Evolutionary conservation across 2,329 filamentous ascomycete genomes (phyloP).

Genomic region (Monosporascus sp.): DNA sequence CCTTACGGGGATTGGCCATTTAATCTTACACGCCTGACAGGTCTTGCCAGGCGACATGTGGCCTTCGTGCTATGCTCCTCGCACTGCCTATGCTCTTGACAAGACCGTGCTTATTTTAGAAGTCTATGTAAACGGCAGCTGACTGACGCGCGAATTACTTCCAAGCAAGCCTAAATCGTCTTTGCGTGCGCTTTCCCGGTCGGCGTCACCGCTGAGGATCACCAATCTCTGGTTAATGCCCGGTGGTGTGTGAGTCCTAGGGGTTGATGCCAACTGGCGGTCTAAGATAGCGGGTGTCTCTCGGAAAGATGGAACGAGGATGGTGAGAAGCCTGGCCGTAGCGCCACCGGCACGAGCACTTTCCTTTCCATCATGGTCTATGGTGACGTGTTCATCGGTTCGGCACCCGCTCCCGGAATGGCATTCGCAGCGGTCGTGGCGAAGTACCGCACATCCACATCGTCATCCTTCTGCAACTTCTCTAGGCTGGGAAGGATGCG

Average conservation of each 20-base stretch:
- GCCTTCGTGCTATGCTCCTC: background rate
- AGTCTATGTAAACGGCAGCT: background rate
- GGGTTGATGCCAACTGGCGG: background rate
- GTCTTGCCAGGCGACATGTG: background rate
- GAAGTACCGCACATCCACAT: slow-evolving; percentile 97
- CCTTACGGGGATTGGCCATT: background rate
- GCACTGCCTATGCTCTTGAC: background rate
- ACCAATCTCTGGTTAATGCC: background rate
- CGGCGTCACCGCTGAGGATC: background rate
- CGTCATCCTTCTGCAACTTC: slow-evolving; percentile 94
- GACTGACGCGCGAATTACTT: background rate
- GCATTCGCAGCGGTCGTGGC: slow-evolving; percentile 78
- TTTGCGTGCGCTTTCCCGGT: background rate
- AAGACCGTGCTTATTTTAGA: background rate
- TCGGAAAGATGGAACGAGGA: slow-evolving; percentile 17
- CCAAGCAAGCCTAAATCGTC: background rate
- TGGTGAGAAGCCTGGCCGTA: slow-evolving; percentile 18
- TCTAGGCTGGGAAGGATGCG: slow-evolving; percentile 84
- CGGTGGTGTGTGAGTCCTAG: background rate
- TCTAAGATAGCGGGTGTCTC: slow-evolving; percentile 2
- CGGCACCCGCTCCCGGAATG: slow-evolving; percentile 46
- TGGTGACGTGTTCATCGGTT: slow-evolving; percentile 62
- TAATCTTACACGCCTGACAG: background rate
- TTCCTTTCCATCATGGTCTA: slow-evolving; percentile 41
- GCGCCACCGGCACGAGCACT: slow-evolving; percentile 15